phyloP scores from a whole-genome alignment of 345 rosid species.

The Gossypium mustelinum region DNA sequence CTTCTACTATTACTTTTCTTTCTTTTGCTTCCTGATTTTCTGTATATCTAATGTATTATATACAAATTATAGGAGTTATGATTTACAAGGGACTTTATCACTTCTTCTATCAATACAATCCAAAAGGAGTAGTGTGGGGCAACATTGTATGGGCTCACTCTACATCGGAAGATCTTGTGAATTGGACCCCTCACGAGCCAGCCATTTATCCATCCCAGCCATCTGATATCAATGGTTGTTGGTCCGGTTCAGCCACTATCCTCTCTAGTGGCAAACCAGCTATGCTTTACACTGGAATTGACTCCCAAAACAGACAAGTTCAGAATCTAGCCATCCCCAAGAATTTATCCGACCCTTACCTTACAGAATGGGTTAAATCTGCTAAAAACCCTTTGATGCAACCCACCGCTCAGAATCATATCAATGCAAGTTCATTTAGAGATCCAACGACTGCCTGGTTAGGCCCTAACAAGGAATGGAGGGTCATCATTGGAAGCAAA shows the following conservation, averaged over 20 bases:
- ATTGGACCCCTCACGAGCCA: slow-evolving; percentile 55
- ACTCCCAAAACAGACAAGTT: slow-evolving; percentile 35
- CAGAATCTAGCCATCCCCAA: slow-evolving; percentile 67
- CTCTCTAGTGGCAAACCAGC: slow-evolving; percentile 46
- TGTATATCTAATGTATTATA: not conserved
- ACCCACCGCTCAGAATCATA: slow-evolving; percentile 32
- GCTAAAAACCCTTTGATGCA: slow-evolving; percentile 51
- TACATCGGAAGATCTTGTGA: slow-evolving; percentile 62
- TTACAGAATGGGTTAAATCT: slow-evolving; percentile 59
- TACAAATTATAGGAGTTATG: slow-evolving; percentile 45
- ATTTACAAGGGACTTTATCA: slow-evolving; percentile 71
- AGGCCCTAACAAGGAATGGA: slow-evolving; percentile 53
- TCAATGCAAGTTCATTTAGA: slow-evolving; percentile 60
- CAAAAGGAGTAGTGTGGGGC: slow-evolving; percentile 66
- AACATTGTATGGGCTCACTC: slow-evolving; percentile 86
- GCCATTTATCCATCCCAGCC: slow-evolving; percentile 57
- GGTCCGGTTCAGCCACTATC: slow-evolving; percentile 75
- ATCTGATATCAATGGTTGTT: slow-evolving; percentile 55
- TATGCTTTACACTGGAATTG: slow-evolving; percentile 61
- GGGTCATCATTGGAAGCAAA: slow-evolving; percentile 52
- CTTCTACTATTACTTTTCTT: not conserved
- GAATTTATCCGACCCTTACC: slow-evolving; percentile 56
- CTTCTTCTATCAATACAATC: slow-evolving; percentile 69
- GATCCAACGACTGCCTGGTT: slow-evolving; percentile 87
- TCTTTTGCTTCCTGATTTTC: not conserved